Base-by-base conservation (phyloP, 805 yeast species). In the Dipodascopsis uninucleata region DNA sequence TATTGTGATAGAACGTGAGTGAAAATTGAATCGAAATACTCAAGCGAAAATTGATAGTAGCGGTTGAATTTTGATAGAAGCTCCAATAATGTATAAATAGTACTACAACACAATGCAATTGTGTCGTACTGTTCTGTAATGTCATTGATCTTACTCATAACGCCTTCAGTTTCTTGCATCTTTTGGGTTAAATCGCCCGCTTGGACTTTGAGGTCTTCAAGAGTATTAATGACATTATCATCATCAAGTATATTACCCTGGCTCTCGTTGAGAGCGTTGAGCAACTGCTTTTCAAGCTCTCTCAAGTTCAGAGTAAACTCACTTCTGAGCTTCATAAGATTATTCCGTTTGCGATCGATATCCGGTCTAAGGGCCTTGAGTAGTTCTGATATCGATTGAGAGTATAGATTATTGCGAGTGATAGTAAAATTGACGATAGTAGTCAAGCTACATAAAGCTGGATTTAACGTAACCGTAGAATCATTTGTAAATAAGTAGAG, bases 161-260 rank as follows among this genome's bases (percentile, higher is more conserved):
- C 76, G 5, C 58, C 57, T 2, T 68, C 68, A 0, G 89, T 76
- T 42, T 80, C 81, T 1, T 51, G 55, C 46, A 84, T 70, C 58
- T 81, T 79, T 1, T 44, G 43, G 28, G 75, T 74, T 12, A 86
- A 72, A 14, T 72, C 71, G 0, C 51, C 54, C 0, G 94, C 69
- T 53, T 88, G 88, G 0, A 59, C 48, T 58, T 90, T 89, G 40
- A 90, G 64, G 1, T 57, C 61, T 55, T 84, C 93, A 38, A 89
- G 67, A 1, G 82, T 76, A 4, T 69, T 64, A 14, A 85, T 60
- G 2, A 88, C 63, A 0, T 66, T 70, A 41, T 79, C 79, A 60
- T 83, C 79, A 4, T 87, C 95, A 25, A 89, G 67, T 18, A 89
- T 72, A 41, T 74, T 76, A 0, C 83, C 82, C 17, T 72, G 67